phyloP scores from a whole-genome alignment of 176 grass and related monocot species.

The Ensete glaucum region DNA sequence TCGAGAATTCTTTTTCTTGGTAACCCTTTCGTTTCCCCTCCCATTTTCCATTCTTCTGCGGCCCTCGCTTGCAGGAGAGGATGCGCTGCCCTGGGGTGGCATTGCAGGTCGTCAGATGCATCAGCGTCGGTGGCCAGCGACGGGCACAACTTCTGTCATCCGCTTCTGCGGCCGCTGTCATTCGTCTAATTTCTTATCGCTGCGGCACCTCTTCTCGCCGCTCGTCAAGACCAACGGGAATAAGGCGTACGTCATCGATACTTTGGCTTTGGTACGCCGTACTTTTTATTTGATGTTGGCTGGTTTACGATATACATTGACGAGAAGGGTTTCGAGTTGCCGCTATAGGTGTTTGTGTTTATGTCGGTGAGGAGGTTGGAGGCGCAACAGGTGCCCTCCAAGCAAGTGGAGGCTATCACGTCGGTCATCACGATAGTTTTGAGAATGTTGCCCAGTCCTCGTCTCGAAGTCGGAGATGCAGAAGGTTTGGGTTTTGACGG shows the following conservation, averaged over 20 bases:
- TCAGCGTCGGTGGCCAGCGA: too few species aligned
- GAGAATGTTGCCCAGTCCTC: conserved; percentile 81
- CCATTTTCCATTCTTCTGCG: too few species aligned
- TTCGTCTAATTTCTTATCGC: not conserved
- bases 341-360: not conserved
- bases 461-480: conserved; percentile 82
- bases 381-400: conserved; percentile 73
- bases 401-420: conserved; percentile 89
- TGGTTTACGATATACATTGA: too few species aligned
- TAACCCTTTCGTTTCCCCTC: too few species aligned
- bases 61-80: too few species aligned
- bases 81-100: too few species aligned
- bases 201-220: conserved; percentile 59
- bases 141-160: too few species aligned
- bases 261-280: conserved; percentile 57
- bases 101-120: not conserved
- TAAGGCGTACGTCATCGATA: conserved; percentile 76
- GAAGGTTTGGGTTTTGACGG: conserved; percentile 30
- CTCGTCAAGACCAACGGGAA: conserved; percentile 84
- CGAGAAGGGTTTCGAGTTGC: not conserved
- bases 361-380: conserved; percentile 76
- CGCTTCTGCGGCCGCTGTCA: not conserved
- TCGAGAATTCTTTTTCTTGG: too few species aligned
- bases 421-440: conserved; percentile 89
- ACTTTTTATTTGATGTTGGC: not conserved